Conservation (phyloP, 2,329 filamentous ascomycete genomes). For the Phaeoacremonium minimum region DNA sequence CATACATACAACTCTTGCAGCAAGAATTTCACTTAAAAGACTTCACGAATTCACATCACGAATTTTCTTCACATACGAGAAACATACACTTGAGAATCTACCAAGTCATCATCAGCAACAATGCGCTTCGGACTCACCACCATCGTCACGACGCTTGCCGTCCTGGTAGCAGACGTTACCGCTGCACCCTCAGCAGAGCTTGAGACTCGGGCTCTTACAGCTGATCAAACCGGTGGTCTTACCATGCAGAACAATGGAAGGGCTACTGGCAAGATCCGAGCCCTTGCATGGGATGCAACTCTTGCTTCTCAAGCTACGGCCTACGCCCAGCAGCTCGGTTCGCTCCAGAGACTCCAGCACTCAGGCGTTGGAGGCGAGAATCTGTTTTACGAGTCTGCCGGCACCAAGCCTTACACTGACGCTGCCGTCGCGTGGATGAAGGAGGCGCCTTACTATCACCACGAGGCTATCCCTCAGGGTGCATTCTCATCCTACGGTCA, state of each 20-base stretch:
- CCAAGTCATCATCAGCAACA: no score
- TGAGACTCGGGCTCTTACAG: constrained; percentile 6
- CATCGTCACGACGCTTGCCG: no score
- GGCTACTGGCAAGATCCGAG: constrained; percentile 5
- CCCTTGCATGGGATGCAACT: constrained; percentile 10
- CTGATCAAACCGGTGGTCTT: constrained; percentile 9
- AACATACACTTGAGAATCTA: no score
- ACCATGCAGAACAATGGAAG: constrained; percentile 11
- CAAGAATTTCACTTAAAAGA: no score
- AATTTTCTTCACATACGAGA: no score
- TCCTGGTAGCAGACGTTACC: no score
- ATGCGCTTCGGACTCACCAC: no score
- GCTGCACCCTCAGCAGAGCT: no score
- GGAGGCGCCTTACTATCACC: constrained; percentile 11
- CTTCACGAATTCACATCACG: no score
- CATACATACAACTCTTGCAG: no score
- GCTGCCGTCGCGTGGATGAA: constrained; percentile 10
- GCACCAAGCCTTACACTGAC: constrained; percentile 4
- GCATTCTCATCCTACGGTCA: constrained; percentile 12
- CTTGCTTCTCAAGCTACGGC: constrained; percentile 9
- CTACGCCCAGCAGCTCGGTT: constrained; percentile 12
- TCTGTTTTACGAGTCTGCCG: constrained; percentile 12
- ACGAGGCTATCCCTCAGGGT: constrained; percentile 11
- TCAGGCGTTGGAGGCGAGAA: constrained; percentile 12
- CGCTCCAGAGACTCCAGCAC: constrained; percentile 2